These are phyloP conservation scores for Boletus reticulatus DNA, from an alignment of 768 basidiomycete genomes.

Conservation along the genomic window DNA sequence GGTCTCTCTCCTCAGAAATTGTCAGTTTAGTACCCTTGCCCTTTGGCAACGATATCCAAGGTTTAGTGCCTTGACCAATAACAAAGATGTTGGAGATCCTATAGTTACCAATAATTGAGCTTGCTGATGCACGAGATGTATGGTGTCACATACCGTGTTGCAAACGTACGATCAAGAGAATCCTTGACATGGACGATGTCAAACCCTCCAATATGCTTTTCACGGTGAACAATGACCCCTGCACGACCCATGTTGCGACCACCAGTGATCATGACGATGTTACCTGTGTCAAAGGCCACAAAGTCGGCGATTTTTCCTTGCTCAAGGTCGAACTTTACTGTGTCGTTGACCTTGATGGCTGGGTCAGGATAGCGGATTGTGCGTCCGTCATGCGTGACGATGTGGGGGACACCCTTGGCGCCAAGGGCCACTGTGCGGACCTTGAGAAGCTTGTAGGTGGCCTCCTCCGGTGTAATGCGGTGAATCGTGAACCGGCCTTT, in stretches of 20 bases:
- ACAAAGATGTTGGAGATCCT: conserved; percentile 98
- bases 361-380: conserved; percentile 99
- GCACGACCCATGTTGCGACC: conserved; percentile 99
- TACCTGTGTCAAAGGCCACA: conserved; percentile 96
- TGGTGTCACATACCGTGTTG: conserved; percentile 75
- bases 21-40: conserved; percentile 98
- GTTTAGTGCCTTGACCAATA: conserved; percentile 92
- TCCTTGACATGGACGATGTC: conserved; percentile 99
- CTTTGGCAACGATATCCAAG: conserved; percentile 95
- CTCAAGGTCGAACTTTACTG: conserved; percentile 95
- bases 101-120: not conserved
- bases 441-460: conserved; percentile 93
- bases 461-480: conserved; percentile 98
- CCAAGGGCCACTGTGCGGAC: conserved; percentile 92
- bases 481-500: conserved; percentile 99
- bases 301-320: conserved; percentile 90
- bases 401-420: conserved; percentile 89
- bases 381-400: conserved; percentile 98
- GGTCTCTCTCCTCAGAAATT: conserved; percentile 94
- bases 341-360: conserved; percentile 92
- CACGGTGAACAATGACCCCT: conserved; percentile 93
- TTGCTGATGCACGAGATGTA: not conserved
- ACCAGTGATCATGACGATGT: conserved; percentile 96
- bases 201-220: conserved; percentile 97
- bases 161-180: conserved; percentile 91